Base-by-base conservation (phyloP, 2,329 filamentous ascomycete genomes). In the Pyrenophora graminea region DNA sequence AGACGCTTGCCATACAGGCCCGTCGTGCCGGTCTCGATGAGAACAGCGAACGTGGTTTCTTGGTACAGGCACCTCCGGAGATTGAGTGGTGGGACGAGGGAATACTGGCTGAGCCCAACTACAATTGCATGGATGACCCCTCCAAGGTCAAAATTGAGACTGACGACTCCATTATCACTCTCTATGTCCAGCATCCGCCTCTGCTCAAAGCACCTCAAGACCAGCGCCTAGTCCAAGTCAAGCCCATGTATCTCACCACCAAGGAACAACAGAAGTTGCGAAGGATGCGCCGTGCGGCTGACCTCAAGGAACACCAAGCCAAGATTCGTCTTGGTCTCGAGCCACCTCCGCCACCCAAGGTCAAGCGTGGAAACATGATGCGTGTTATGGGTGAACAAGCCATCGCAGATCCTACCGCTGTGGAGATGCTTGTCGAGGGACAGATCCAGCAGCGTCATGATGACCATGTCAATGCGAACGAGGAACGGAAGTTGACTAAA, bases 51-150 rank as follows among this genome's bases (percentile, higher is more conserved):
- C 96, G 93, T 72, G 89, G 91, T 27, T 97, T 93, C 70, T 76
- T 94, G 3, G 85, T 97, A 5, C 87, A 93, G 56, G 81, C 82
- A 27, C 94, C 94, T 8, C 94, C 94, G 3, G 88, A 88, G 6
- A 82, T 97, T 36, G 94, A 99, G 73, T 99, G 94, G 94, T 97
- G 93, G 90, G 94, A 99, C 64, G 92, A 97, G 76, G 90, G 87
- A 2, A 77, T 97, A 15, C 81, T 96, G 13, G 82, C 88, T 44
- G 90, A 88, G 36, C 82, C 83, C 36, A 87, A 82, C 48, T 97
- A 97, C 75, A 82, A 87, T 51, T 80, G 82, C 53, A 83, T 94
- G 51, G 83, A 87, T 21, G 77, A 88, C 51, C 77, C 82, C 0
- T 75, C 77, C 13, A 85, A 83, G 37, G 77, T 94, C 53, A 94